A percentile compares a stretch with the other conserved stretches of the same genome.
phyloP scores from a whole-genome alignment of 1,139 yeast genomes.

The Lipomyces yarrowii region DNA sequence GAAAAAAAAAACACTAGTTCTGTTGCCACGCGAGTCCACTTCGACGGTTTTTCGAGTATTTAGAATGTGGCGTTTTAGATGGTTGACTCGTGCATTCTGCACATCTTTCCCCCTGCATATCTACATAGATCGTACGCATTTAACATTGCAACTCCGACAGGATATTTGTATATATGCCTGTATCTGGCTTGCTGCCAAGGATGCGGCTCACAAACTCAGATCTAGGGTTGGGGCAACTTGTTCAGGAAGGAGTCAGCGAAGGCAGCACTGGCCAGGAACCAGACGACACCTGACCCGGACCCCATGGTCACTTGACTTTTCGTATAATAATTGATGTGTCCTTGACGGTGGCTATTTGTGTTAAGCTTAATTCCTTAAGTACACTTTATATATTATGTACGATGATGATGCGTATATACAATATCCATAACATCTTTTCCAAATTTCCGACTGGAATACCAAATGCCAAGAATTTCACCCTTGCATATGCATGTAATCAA shows the following conservation, averaged over 20 bases:
- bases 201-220: neutral
- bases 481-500: constrained; percentile 17
- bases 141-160: neutral
- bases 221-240: no score
- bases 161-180: neutral
- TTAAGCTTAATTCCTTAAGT: neutral
- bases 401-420: neutral
- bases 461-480: neutral
- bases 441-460: neutral
- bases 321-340: no score
- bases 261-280: no score
- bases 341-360: no score
- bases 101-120: neutral
- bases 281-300: no score
- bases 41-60: neutral
- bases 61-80: neutral
- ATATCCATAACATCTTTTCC: neutral
- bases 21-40: no score
- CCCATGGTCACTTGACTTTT: no score
- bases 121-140: neutral
- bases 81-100: neutral
- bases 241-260: no score
- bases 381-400: neutral
- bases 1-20: no score
- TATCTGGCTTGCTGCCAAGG: neutral